A percentile compares a stretch with the other conserved stretches of the same genome.
These are phyloP conservation scores for Cordyceps javanica DNA, from an alignment of 2,329 filamentous ascomycete species.

Conservation along the genomic window DNA sequence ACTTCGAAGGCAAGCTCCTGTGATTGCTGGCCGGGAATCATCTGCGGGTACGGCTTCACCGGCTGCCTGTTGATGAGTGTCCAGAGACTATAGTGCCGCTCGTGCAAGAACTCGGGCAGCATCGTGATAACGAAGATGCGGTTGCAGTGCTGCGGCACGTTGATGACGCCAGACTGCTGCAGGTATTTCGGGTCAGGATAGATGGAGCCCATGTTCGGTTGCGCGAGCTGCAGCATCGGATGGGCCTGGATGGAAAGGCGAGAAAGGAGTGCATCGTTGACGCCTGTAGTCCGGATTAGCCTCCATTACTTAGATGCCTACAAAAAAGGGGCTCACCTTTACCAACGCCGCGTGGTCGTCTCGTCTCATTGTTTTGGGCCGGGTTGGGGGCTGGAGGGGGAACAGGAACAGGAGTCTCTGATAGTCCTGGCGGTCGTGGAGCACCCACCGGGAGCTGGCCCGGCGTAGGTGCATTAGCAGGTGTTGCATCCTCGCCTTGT, in stretches of 20 bases:
- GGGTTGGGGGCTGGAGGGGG: slow-evolving; percentile 19
- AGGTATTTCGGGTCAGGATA: slow-evolving; percentile 58
- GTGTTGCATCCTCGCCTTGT: background rate
- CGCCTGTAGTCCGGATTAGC: slow-evolving; percentile 31
- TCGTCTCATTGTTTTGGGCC: slow-evolving; percentile 29
- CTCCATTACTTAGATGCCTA: background rate
- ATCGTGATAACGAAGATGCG: slow-evolving; percentile 66
- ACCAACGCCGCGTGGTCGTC: slow-evolving; percentile 32
- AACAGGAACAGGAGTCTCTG: slow-evolving; percentile 16
- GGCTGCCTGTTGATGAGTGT: slow-evolving; percentile 63
- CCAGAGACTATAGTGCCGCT: slow-evolving; percentile 70
- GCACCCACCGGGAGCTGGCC: slow-evolving; percentile 12
- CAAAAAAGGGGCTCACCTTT: slow-evolving; percentile 30
- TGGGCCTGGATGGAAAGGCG: slow-evolving; percentile 63
- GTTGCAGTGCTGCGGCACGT: slow-evolving; percentile 59
- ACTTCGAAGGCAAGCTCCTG: slow-evolving; percentile 69
- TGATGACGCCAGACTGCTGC: slow-evolving; percentile 67
- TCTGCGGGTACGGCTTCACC: slow-evolving; percentile 40
- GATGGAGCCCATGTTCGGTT: slow-evolving; percentile 58
- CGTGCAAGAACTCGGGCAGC: slow-evolving; percentile 56
- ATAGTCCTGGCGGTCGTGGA: background rate
- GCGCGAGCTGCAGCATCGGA: slow-evolving; percentile 55
- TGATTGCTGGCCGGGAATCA: slow-evolving; percentile 49
- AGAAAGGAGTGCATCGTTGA: slow-evolving; percentile 59
- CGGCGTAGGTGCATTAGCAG: background rate